Conservation (phyloP, 768 basidiomycete species). For the Steccherinum ochraceum region DNA sequence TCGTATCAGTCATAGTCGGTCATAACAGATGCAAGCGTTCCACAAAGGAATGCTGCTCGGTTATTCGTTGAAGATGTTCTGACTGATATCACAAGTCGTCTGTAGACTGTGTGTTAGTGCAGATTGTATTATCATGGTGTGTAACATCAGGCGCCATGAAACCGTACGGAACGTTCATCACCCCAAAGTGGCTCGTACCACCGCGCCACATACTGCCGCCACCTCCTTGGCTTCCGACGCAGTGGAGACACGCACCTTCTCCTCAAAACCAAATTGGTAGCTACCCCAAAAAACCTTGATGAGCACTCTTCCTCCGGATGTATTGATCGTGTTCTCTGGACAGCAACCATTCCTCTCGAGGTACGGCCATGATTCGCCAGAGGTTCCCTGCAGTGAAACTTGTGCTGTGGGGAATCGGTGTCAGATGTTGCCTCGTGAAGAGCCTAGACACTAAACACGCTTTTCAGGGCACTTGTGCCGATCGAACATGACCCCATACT, state of each 20-base stretch:
- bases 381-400: background rate
- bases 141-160: background rate
- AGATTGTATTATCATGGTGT: background rate
- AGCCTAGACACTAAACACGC: background rate
- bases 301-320: background rate
- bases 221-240: background rate
- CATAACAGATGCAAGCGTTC: background rate
- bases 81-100: background rate
- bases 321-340: background rate
- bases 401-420: background rate
- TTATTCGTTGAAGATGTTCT: background rate
- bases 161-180: background rate
- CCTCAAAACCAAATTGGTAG: background rate
- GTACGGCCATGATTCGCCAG: background rate
- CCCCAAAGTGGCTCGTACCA: background rate
- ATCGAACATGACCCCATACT: background rate
- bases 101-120: background rate
- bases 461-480: background rate
- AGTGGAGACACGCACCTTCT: background rate
- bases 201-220: background rate
- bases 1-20: background rate
- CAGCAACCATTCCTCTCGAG: background rate
- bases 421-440: background rate
- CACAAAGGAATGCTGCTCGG: background rate
- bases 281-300: background rate